Conservation (phyloP, 257 asterid species). For the Solanum medicagineum region DNA sequence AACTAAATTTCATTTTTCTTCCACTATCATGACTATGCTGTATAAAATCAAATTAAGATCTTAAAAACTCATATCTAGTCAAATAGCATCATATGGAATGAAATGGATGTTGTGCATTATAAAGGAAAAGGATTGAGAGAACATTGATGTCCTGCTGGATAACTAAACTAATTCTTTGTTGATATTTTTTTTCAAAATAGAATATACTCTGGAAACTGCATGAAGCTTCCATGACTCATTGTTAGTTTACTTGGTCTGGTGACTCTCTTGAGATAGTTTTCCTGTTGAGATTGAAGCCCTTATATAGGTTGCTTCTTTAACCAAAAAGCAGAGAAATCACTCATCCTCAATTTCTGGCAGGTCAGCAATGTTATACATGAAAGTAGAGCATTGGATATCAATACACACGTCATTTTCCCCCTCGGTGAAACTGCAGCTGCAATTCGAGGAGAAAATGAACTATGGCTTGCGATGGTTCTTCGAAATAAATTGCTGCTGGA, state of each 20-base stretch:
- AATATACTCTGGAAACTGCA: not conserved
- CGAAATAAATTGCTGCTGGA: constrained; percentile 69
- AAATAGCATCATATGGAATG: not conserved
- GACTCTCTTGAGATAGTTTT: not conserved
- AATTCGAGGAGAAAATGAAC: constrained; percentile 95
- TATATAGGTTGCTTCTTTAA: not conserved
- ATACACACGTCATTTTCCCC: constrained; percentile 68
- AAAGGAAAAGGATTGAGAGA: not conserved
- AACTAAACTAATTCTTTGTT: not conserved
- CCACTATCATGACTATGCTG: not conserved
- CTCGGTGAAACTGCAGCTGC: constrained; percentile 99
- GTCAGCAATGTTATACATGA: constrained; percentile 92
- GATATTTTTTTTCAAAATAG: not conserved
- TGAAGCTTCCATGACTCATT: not conserved
- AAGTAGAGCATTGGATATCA: constrained; percentile 92
- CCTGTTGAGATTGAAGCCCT: not conserved
- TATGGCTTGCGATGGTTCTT: constrained; percentile 93
- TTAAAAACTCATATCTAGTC: not conserved
- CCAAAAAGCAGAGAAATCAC: not conserved
- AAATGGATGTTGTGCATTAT: not conserved
- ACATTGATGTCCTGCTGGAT: not conserved
- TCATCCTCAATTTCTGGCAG: constrained; percentile 27
- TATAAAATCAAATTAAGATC: not conserved
- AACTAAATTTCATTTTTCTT: not conserved
- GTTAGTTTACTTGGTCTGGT: not conserved